Evolutionary conservation across 371 early-diverging fungal genomes (phyloP).

Genomic region (Encephalitozoon cuniculi): DNA sequence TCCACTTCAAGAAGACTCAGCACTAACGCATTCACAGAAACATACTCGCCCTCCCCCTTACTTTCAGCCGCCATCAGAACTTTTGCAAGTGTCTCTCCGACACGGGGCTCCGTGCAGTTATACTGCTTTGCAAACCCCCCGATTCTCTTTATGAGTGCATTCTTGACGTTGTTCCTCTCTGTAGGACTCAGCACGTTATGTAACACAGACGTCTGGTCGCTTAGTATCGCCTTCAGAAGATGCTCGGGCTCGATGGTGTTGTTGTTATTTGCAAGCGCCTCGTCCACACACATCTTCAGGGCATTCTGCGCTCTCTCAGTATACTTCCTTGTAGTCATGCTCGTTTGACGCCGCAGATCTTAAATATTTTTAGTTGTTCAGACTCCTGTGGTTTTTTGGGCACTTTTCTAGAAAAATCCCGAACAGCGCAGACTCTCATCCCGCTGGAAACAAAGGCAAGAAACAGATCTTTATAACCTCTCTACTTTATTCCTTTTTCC

Average conservation of each 20-base stretch:
- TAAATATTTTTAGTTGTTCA: conserved; percentile 12
- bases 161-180: conserved; percentile 25
- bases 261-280: conserved; percentile 41
- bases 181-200: conserved; percentile 5
- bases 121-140: conserved; percentile 13
- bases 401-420: conserved; percentile 23
- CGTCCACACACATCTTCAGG: conserved; percentile 29
- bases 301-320: conserved; percentile 27
- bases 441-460: conserved; percentile 13
- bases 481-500: not conserved
- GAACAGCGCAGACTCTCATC: conserved; percentile 36
- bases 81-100: not conserved
- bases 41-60: conserved; percentile 2
- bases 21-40: conserved; percentile 32
- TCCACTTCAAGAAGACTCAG: not conserved
- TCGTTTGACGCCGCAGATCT: no score
- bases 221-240: conserved; percentile 38
- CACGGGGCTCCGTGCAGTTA: conserved; percentile 2
- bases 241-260: conserved; percentile 42
- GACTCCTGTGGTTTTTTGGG: not conserved
- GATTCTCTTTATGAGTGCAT: conserved; percentile 20
- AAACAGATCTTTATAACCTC: not conserved
- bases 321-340: conserved; percentile 35
- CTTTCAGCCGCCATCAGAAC: conserved; percentile 20
- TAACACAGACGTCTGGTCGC: conserved; percentile 20